These are phyloP conservation scores for Hyphopichia fennica DNA, from an alignment of 1,139 yeast species.

Conservation along the genomic window DNA sequence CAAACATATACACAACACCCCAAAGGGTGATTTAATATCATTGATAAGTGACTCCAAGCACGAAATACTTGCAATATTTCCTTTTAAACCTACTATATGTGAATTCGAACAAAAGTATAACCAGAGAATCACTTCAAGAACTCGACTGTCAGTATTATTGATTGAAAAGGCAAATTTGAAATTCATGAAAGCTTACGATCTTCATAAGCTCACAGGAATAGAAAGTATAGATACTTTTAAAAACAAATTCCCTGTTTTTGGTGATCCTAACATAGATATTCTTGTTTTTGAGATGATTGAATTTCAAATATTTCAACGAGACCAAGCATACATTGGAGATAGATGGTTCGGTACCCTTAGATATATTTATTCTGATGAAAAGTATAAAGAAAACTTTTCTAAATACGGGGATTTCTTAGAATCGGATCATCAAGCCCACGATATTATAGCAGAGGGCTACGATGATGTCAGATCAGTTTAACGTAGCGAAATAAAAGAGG, in stretches of 20 bases:
- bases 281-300: slow-evolving; percentile 25
- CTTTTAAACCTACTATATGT: slow-evolving; percentile 25
- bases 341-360: slow-evolving; percentile 16
- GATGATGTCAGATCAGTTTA: slow-evolving; percentile 6
- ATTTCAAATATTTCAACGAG: slow-evolving; percentile 30
- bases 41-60: slow-evolving; percentile 33
- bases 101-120: slow-evolving; percentile 29
- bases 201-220: neutral
- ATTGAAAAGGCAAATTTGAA: slow-evolving; percentile 26
- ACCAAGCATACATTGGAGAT: slow-evolving; percentile 21
- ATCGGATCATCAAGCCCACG: neutral
- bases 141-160: slow-evolving; percentile 23
- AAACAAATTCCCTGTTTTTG: neutral
- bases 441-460: slow-evolving; percentile 5
- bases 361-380: slow-evolving; percentile 23
- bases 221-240: neutral
- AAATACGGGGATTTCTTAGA: neutral
- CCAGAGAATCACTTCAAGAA: slow-evolving; percentile 33
- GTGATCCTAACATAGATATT: slow-evolving; percentile 13
- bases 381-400: slow-evolving; percentile 11
- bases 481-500: too few relatives aligned
- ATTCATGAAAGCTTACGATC: slow-evolving; percentile 17
- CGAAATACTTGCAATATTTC: slow-evolving; percentile 30
- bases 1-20: slow-evolving; percentile 15
- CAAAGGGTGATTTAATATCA: slow-evolving; percentile 24